Conservation (phyloP, 305 asterid genomes). For the Solanum hybrid region DNA sequence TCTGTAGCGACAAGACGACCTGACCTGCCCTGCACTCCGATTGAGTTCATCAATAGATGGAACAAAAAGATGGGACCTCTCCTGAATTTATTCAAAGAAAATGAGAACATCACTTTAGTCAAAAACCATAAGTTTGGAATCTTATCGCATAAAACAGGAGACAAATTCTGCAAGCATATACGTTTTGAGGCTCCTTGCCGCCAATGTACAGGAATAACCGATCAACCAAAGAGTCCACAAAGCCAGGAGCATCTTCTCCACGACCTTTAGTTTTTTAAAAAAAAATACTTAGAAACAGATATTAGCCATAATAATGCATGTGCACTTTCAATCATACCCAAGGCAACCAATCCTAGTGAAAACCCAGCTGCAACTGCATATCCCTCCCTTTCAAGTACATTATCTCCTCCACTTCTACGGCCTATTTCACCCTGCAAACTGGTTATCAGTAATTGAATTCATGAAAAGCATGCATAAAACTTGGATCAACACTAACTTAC, state of each 20-base stretch:
- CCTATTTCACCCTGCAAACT: constrained; percentile 83
- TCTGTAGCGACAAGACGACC: background rate
- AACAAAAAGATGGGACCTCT: constrained; percentile 32
- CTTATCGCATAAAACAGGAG: background rate
- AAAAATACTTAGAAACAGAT: constrained; percentile 1
- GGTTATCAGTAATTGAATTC: background rate
- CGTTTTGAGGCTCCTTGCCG: constrained; percentile 67
- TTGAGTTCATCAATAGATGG: constrained; percentile 54
- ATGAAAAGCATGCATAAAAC: background rate
- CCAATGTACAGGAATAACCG: constrained; percentile 75
- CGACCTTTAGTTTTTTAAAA: constrained; percentile 41
- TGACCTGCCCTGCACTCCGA: constrained; percentile 74
- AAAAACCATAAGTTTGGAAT: constrained; percentile 11
- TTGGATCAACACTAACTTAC: background rate
- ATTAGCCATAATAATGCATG: background rate
- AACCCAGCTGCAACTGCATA: constrained; percentile 97
- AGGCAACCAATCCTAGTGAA: constrained; percentile 85
- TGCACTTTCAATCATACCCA: constrained; percentile 46
- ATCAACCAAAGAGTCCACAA: constrained; percentile 62
- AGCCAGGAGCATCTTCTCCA: constrained; percentile 87
- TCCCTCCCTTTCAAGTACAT: constrained; percentile 98
- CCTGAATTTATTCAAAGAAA: constrained; percentile 40
- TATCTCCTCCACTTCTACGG: constrained; percentile 99
- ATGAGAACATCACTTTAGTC: constrained; percentile 14
- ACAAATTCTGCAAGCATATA: constrained; percentile 23